These are phyloP conservation scores for Capillidium heterosporum DNA, from an alignment of 371 early-diverging fungal genomes.

Conservation along the genomic window DNA sequence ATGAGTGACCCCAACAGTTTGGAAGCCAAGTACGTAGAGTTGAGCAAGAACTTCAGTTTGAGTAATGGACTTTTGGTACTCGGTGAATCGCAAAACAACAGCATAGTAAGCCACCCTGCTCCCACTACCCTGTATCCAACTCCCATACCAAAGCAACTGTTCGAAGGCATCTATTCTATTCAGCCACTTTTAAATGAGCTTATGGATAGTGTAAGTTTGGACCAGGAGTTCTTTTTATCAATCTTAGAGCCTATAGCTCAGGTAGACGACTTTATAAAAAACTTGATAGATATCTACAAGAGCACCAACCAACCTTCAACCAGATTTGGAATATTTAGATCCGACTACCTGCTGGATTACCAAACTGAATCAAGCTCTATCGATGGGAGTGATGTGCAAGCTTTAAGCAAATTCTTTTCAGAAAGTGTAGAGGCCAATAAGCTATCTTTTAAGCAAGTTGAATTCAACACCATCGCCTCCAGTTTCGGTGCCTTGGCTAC, in stretches of 20 bases:
- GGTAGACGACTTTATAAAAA: constrained; percentile 67
- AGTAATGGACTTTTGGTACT: constrained; percentile 61
- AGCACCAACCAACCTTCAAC: constrained; percentile 30
- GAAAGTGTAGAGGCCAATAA: constrained; percentile 10
- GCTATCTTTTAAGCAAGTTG: constrained; percentile 68
- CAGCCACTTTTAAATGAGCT: constrained; percentile 71
- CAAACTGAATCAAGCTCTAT: constrained; percentile 14
- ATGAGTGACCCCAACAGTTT: too few species aligned
- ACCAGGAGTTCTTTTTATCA: constrained; percentile 49
- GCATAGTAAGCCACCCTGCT: constrained; percentile 41
- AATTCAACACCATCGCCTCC: constrained; percentile 88
- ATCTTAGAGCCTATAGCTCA: constrained; percentile 58
- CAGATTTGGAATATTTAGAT: constrained; percentile 71
- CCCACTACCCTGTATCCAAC: constrained; percentile 83
- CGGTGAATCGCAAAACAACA: constrained; percentile 1
- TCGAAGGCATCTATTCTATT: constrained; percentile 47
- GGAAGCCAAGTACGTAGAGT: not conserved
- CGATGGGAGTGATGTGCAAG: not conserved
- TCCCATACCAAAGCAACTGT: constrained; percentile 57
- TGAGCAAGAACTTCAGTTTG: not conserved
- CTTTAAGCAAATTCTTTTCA: not conserved
- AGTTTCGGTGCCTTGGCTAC: constrained; percentile 77
- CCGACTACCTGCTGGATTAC: constrained; percentile 82
- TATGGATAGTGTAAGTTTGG: constrained; percentile 57
- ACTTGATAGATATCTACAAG: constrained; percentile 61